Conservation (phyloP, 1,284 basidiomycete species). For the Rhodotorula sp. region DNA sequence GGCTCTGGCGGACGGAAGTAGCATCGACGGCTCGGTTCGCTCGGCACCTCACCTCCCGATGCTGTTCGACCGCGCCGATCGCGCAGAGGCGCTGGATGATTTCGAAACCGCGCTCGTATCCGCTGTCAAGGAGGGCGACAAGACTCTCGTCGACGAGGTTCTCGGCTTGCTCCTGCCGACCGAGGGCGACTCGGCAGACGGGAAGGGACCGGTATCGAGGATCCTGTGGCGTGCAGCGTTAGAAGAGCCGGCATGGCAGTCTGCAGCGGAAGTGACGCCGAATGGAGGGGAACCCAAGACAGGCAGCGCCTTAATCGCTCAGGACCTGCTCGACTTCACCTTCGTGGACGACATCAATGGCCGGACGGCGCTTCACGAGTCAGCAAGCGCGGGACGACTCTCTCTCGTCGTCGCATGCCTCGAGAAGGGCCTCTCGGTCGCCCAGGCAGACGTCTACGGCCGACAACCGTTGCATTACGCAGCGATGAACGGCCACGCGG, state of each 20-base stretch:
- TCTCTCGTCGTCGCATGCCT: conserved; percentile 82
- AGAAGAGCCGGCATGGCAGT: conserved; percentile 55
- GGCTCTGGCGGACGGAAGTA: conserved; percentile 67
- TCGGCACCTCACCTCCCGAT: conserved; percentile 26
- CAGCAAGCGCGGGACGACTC: conserved; percentile 76
- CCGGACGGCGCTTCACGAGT: conserved; percentile 87
- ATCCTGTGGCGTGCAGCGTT: conserved; percentile 89
- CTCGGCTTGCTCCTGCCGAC: conserved; percentile 21
- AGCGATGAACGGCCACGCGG: conserved; percentile 83
- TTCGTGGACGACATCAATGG: conserved; percentile 98
- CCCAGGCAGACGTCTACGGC: conserved; percentile 80
- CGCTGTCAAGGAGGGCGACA: conserved; percentile 39
- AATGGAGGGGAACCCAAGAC: neutral
- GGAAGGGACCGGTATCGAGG: conserved; percentile 65
- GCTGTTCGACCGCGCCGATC: conserved; percentile 43
- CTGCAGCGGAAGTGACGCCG: neutral
- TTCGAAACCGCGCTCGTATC: conserved; percentile 74
- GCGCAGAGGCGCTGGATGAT: conserved; percentile 66
- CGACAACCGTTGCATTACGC: conserved; percentile 94
- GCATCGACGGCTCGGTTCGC: conserved; percentile 40
- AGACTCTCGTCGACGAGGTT: conserved; percentile 34
- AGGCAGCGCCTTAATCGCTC: conserved; percentile 53
- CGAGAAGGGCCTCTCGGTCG: conserved; percentile 63
- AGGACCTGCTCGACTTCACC: conserved; percentile 74
- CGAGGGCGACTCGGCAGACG: neutral